Base-by-base conservation (phyloP, 805 yeast genomes). In the Suhomyces sp. region DNA sequence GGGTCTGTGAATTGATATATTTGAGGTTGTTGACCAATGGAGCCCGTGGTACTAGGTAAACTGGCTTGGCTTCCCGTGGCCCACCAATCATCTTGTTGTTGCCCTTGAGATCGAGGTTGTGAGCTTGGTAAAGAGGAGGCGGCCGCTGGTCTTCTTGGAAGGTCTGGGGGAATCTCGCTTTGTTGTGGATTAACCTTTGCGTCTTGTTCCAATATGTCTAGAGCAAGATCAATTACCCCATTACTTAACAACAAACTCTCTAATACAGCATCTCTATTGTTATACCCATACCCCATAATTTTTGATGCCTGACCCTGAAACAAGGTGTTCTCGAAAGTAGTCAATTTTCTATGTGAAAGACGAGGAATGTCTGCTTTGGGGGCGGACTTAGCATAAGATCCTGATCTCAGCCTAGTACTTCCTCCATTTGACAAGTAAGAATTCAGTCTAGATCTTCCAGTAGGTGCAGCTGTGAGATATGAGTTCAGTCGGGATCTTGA, bases 1-100 rank as follows among this genome's bases (percentile, higher is more conserved):
- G 91, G 90, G 59, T 87, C 92, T 19, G 85, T 76, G 62, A 83
- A 87, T 61, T 86, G 93, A 59, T 71, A 86, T 67, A 76, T 83
- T 65, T 73, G 86, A 48, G 66, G 80, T 69, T 55, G 71, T 21
- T 47, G 50, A 15, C 13, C 20, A 10, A 19, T 19, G 4, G 21
- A 17, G n/a, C 39, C 39, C 15, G 47, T 12, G 13, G 41, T 37
- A 4, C 22, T 17, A 3, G 41, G 22, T 37, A 37, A 19, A 7
- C 41, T 37, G 7, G 22, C 41, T 19, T 37, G 24, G 44, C 19
- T 9, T 27, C 44, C 40, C 22, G 53, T 43, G 19, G 59, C 53
- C 74, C 74, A 69, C 75, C 76, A 71, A 39, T 69, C 74, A n/a
- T 44, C 53, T 39, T 19, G 61, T 50, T 17, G 57, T 37, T 39